Percentiles rank a stretch among this genome's conserved stretches.
Conservation (phyloP, 192 early-diverging fungal genomes). For the Spinellus fusiger region DNA sequence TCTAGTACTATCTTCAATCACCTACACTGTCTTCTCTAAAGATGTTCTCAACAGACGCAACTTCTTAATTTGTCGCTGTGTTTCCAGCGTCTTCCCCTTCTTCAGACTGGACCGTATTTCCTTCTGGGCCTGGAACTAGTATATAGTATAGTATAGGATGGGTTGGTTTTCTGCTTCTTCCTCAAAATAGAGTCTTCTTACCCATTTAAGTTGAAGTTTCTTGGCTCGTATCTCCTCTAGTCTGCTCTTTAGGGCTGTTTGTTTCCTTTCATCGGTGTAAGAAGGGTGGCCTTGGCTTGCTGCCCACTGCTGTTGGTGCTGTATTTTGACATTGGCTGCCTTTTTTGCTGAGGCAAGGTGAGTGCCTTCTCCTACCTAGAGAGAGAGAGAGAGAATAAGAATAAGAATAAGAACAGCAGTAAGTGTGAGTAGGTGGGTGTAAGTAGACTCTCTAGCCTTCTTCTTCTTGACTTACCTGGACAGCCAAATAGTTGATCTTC, state of each 20-base stretch:
- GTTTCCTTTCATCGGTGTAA: neutral
- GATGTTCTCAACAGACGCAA: too few species aligned
- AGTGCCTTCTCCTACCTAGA: constrained; percentile 13
- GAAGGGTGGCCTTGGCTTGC: neutral
- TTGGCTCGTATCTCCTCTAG: constrained; percentile 8
- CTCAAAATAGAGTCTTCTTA: constrained; percentile 5
- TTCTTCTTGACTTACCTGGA: constrained; percentile 17
- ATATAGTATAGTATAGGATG: neutral
- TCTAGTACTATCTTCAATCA: too few species aligned
- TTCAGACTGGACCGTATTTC: constrained; percentile 21
- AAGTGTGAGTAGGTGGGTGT: too few species aligned
- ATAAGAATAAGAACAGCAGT: neutral
- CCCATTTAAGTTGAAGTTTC: constrained; percentile 28
- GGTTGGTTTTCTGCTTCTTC: neutral
- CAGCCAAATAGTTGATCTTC: constrained; percentile 37
- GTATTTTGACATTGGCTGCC: neutral
- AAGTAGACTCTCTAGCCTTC: neutral
- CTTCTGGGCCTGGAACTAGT: constrained; percentile 23
- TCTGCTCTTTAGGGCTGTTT: constrained; percentile 1
- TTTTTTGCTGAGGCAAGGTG: constrained; percentile 5
- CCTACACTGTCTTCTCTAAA: too few species aligned
- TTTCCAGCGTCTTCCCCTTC: constrained; percentile 24
- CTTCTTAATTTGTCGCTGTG: constrained; percentile 25
- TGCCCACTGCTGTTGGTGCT: neutral
- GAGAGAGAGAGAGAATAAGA: neutral